Evolutionary conservation across 2,329 filamentous ascomycete species (phyloP).

Genomic region (Penicillium vulpinum): DNA sequence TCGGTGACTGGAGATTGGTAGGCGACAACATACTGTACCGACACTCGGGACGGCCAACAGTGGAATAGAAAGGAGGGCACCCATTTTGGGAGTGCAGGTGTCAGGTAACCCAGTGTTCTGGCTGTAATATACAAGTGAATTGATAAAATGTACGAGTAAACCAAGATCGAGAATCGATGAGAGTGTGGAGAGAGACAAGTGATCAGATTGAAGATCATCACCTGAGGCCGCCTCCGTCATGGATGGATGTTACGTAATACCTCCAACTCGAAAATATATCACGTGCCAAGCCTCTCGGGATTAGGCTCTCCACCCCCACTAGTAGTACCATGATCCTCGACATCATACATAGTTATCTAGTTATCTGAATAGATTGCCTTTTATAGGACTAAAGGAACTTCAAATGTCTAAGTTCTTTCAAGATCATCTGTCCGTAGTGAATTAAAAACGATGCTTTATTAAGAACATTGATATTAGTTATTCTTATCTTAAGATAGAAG

Average conservation of each 20-base stretch:
- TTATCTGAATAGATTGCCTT: too few relatives aligned
- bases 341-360: too few relatives aligned
- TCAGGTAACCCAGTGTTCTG: neutral
- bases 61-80: conserved; percentile 84
- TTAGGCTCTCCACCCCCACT: neutral
- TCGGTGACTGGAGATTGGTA: conserved; percentile 2
- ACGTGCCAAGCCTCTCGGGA: neutral
- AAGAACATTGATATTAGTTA: neutral
- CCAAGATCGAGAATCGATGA: neutral
- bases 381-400: neutral
- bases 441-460: neutral
- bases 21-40: conserved; percentile 67
- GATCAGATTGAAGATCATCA: conserved; percentile 4
- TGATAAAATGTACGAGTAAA: too few relatives aligned
- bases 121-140: neutral
- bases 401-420: neutral
- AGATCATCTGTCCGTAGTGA: neutral
- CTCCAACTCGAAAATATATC: neutral
- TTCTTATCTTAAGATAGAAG: neutral
- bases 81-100: conserved; percentile 60
- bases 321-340: neutral
- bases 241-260: neutral
- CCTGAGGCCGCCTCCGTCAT: conserved; percentile 3
- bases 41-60: conserved; percentile 84
- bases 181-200: conserved; percentile 13